These are phyloP conservation scores for Backusella australiensis DNA, from an alignment of 192 early-diverging fungal species.

Conservation along the genomic window DNA sequence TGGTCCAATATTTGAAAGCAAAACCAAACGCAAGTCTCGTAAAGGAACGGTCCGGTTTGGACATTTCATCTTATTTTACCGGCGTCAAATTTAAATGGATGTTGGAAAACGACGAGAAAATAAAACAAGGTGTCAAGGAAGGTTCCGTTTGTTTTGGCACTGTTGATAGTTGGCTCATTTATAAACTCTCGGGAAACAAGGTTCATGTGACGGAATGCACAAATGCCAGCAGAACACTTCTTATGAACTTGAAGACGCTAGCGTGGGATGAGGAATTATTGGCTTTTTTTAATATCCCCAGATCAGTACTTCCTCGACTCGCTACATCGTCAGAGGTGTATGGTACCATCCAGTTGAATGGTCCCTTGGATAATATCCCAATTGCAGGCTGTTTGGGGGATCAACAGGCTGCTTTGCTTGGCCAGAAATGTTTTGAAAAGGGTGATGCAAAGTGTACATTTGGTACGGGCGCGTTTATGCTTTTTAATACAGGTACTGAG, in stretches of 20 bases:
- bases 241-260: conserved; percentile 83
- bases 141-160: conserved; percentile 82
- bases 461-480: conserved; percentile 94
- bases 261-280: conserved; percentile 74
- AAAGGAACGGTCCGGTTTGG: conserved; percentile 70
- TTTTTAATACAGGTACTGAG: conserved; percentile 88
- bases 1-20: conserved; percentile 63
- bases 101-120: conserved; percentile 75
- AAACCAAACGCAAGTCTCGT: conserved; percentile 31
- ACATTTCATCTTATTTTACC: conserved; percentile 90
- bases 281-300: conserved; percentile 71
- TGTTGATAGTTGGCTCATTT: conserved; percentile 92
- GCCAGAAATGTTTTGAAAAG: conserved; percentile 81
- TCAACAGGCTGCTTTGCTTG: conserved; percentile 92
- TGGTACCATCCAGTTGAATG: conserved; percentile 50
- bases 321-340: conserved; percentile 80
- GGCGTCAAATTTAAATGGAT: conserved; percentile 92
- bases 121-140: conserved; percentile 69
- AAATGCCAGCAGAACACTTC: conserved; percentile 91
- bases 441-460: conserved; percentile 95
- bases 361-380: conserved; percentile 66
- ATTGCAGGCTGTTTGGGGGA: conserved; percentile 89
- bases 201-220: conserved; percentile 88
- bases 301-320: conserved; percentile 67
- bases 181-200: conserved; percentile 81